Percentiles rank a stretch among this genome's conserved stretches.
phyloP scores from a whole-genome alignment of 2,329 filamentous ascomycete genomes.

The Penicillium sp. region DNA sequence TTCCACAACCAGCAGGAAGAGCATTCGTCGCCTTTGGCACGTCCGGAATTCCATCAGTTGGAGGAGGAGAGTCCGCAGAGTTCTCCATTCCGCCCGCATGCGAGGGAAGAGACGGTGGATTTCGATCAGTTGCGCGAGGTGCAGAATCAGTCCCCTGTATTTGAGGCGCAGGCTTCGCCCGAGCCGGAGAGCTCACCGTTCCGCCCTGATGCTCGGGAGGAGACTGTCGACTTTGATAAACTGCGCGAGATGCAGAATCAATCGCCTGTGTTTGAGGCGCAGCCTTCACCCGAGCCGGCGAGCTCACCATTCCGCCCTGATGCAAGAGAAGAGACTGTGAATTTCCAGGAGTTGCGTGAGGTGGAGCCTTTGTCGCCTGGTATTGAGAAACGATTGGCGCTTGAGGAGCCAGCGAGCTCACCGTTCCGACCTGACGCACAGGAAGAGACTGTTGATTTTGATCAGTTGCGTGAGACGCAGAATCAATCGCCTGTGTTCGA shows the following conservation, averaged over 20 bases:
- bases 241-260: conserved; percentile 14
- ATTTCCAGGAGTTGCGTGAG: conserved; percentile 25
- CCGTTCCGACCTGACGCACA: conserved; percentile 35
- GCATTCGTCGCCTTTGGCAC: conserved; percentile 9
- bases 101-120: conserved; percentile 34
- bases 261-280: conserved; percentile 14
- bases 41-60: conserved; percentile 5
- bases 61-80: conserved; percentile 28
- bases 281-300: conserved; percentile 18
- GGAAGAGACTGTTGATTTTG: conserved; percentile 33
- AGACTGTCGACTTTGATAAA: conserved; percentile 32
- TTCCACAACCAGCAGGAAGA: conserved; percentile 21
- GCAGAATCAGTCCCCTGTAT: conserved; percentile 18
- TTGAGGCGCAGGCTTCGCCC: neutral
- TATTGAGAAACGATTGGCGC: conserved; percentile 12
- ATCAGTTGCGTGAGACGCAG: conserved; percentile 18
- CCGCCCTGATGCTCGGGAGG: conserved; percentile 31
- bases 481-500: conserved; percentile 13
- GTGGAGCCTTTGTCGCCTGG: conserved; percentile 11
- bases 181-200: conserved; percentile 41
- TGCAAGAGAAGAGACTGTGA: conserved; percentile 30
- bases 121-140: conserved; percentile 23
- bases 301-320: conserved; percentile 40
- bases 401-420: conserved; percentile 32
- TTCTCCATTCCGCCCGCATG: conserved; percentile 39